Evolutionary conservation across 1,139 yeast species (phyloP).

Genomic region (Lodderomyces parapsilosis): DNA sequence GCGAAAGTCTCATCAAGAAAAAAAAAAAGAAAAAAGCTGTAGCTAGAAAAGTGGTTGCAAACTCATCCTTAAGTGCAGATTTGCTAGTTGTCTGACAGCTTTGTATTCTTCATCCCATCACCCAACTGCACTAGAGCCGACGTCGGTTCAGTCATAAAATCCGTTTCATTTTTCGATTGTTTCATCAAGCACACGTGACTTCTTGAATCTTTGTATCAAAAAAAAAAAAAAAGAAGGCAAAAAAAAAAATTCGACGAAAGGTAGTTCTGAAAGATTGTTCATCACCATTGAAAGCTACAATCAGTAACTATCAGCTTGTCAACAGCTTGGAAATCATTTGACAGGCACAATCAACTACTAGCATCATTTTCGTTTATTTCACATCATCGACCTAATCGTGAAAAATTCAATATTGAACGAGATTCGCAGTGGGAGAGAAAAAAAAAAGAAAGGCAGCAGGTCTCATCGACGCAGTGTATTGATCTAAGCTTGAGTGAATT

Average conservation of each 20-base stretch:
- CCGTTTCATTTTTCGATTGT: neutral
- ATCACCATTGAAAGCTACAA: neutral
- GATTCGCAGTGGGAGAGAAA: constrained; percentile 4
- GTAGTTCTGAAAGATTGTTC: neutral
- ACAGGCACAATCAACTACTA: neutral
- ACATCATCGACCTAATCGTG: neutral
- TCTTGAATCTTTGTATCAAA: neutral
- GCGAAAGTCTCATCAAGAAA: constrained; percentile 4
- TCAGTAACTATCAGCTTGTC: neutral
- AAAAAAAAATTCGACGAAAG: neutral
- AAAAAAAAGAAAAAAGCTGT: no score
- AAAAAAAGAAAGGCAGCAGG: neutral
- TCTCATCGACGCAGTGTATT: constrained; percentile 1
- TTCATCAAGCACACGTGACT: neutral
- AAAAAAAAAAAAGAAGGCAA: neutral
- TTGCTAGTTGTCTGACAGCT: no score
- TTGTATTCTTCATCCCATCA: no score
- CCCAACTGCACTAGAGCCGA: neutral
- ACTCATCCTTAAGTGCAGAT: no score
- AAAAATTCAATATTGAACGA: neutral
- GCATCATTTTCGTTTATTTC: neutral
- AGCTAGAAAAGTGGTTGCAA: neutral
- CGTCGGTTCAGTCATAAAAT: neutral
- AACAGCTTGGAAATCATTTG: neutral
- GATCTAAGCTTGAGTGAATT: neutral